phyloP scores from a whole-genome alignment of 352 stramenopile species.

The Phytopythium boreale region DNA sequence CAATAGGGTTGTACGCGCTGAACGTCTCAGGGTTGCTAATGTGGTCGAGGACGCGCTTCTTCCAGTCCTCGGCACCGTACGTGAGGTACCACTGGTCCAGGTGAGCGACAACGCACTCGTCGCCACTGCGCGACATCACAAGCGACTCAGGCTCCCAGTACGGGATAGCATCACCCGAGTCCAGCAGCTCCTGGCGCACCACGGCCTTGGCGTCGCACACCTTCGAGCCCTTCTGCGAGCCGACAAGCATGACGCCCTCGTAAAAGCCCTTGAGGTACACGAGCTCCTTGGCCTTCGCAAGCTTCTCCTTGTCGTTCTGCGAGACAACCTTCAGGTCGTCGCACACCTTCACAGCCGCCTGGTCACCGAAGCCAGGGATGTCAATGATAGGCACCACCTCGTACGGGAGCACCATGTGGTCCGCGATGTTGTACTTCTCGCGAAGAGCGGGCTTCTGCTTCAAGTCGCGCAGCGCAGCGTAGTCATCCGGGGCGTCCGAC shows the following conservation, averaged over 20 bases:
- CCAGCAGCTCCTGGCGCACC: conserved; percentile 96
- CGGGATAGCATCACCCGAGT: conserved; percentile 90
- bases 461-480: conserved; percentile 97
- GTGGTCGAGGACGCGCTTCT: conserved; percentile 93
- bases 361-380: conserved; percentile 97
- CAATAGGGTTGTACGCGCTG: conserved; percentile 92
- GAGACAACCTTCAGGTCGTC: conserved; percentile 98
- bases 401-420: conserved; percentile 98
- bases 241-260: conserved; percentile 97
- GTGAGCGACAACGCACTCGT: conserved; percentile 99
- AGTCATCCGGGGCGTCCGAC: conserved; percentile 99
- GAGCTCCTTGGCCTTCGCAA: conserved; percentile 97
- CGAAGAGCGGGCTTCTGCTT: conserved; percentile 98
- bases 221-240: conserved; percentile 94
- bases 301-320: conserved; percentile 99
- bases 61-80: conserved; percentile 99
- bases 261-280: conserved; percentile 99
- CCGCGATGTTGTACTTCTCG: conserved; percentile 98
- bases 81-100: conserved; percentile 99
- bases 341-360: conserved; percentile 94
- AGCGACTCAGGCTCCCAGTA: conserved; percentile 99
- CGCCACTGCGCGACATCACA: conserved; percentile 95
- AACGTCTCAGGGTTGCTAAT: conserved; percentile 92
- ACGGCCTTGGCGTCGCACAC: conserved; percentile 98
- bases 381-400: conserved; percentile 99